These are phyloP conservation scores for Phellopilus nigrolimitatus DNA, from an alignment of 1,284 basidiomycete species.

Conservation along the genomic window DNA sequence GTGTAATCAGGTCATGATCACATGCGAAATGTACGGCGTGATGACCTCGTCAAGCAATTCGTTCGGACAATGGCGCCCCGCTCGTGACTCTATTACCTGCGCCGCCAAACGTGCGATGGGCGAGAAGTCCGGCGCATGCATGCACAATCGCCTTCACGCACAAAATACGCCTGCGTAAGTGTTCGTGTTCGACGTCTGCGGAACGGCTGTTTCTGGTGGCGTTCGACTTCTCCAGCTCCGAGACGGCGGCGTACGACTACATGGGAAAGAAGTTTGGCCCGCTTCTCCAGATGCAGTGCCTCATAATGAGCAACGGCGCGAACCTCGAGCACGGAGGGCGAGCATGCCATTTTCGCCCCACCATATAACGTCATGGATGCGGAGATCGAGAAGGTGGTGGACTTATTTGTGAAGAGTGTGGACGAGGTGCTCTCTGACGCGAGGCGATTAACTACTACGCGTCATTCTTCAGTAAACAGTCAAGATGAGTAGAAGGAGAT, in stretches of 20 bases:
- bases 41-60: too few relatives aligned
- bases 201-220: constrained; percentile 81
- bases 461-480: too few relatives aligned
- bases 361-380: constrained; percentile 68
- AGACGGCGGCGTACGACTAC: constrained; percentile 42
- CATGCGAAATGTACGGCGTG: too few relatives aligned
- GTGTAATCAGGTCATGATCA: too few relatives aligned
- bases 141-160: constrained; percentile 48
- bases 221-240: constrained; percentile 55
- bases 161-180: constrained; percentile 55
- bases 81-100: too few relatives aligned
- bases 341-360: constrained; percentile 65
- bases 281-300: constrained; percentile 57
- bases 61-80: too few relatives aligned
- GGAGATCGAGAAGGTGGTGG: constrained; percentile 62
- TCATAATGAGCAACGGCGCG: constrained; percentile 64
- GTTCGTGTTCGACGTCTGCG: constrained; percentile 70
- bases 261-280: constrained; percentile 51
- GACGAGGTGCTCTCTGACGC: constrained; percentile 49
- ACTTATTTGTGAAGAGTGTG: constrained; percentile 55
- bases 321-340: constrained; percentile 65
- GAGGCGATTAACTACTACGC: neutral
- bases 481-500: too few relatives aligned
- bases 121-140: constrained; percentile 51
- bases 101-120: too few relatives aligned